phyloP scores from a whole-genome alignment of 169 alveolate species.

The Plasmodium cynomolgi region DNA sequence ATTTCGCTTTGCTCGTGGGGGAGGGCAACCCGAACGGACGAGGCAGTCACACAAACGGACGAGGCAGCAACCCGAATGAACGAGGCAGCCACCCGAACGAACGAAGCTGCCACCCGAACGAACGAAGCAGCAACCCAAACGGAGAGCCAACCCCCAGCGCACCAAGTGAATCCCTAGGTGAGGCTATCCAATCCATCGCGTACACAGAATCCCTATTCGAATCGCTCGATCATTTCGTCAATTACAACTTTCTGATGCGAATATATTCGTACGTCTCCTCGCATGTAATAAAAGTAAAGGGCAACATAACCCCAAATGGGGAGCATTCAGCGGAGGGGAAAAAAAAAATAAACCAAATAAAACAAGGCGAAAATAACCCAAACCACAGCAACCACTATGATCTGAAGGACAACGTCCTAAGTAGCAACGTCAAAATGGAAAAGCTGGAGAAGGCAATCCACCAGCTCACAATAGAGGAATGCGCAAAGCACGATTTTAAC shows the following conservation, averaged over 20 bases:
- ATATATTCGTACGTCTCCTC: constrained; percentile 59
- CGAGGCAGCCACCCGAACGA: neutral
- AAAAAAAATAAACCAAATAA: neutral
- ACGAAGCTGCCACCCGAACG: neutral
- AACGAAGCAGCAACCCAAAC: neutral
- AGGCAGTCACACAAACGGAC: neutral
- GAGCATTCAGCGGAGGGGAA: neutral
- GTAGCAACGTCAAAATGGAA: constrained; percentile 48
- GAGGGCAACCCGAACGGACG: neutral
- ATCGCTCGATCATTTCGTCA: constrained; percentile 36
- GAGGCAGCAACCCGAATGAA: neutral
- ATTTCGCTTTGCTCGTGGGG: neutral
- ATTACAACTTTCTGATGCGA: constrained; percentile 41
- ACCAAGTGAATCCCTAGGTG: neutral
- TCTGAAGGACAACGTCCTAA: constrained; percentile 32
- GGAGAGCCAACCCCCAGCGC: neutral
- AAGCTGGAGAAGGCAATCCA: neutral
- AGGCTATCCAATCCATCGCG: neutral
- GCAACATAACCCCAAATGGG: neutral
- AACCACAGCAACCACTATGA: neutral
- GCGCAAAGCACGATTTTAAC: constrained; percentile 42
- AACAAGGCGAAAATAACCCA: neutral
- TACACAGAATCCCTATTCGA: constrained; percentile 15
- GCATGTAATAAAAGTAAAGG: constrained; percentile 38
- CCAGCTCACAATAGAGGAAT: constrained; percentile 16